phyloP scores from a whole-genome alignment of 2,329 filamentous ascomycete species.

The Pseudopithomyces chartarum region DNA sequence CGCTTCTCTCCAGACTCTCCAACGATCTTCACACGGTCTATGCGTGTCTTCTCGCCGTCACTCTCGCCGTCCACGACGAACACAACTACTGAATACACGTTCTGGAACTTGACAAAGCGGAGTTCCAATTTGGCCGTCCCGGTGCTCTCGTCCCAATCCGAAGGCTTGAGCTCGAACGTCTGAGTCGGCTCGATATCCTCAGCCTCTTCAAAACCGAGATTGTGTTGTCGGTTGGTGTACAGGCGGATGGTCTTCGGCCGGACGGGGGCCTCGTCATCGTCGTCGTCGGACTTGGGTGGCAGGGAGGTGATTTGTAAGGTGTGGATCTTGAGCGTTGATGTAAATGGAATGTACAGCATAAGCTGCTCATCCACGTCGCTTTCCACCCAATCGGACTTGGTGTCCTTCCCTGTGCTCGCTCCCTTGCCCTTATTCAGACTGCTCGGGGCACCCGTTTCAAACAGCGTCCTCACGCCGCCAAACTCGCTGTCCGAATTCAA shows the following conservation, averaged over 20 bases:
- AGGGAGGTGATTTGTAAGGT: constrained; percentile 84
- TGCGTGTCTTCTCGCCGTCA: constrained; percentile 80
- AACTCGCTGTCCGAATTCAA: constrained; percentile 83
- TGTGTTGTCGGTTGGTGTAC: constrained; percentile 86
- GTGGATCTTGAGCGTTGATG: constrained; percentile 86
- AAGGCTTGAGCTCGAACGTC: constrained; percentile 71
- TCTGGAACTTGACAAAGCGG: constrained; percentile 97
- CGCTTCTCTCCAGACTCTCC: constrained; percentile 91
- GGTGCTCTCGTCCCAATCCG: constrained; percentile 71
- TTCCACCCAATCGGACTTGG: constrained; percentile 81
- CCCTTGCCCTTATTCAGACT: constrained; percentile 57
- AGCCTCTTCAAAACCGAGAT: constrained; percentile 93
- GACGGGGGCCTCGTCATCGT: constrained; percentile 74
- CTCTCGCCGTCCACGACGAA: constrained; percentile 86
- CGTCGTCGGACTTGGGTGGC: constrained; percentile 56
- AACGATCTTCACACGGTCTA: constrained; percentile 79
- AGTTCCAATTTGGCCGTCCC: constrained; percentile 62
- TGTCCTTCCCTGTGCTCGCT: constrained; percentile 57
- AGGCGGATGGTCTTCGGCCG: constrained; percentile 83
- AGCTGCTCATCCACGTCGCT: constrained; percentile 97
- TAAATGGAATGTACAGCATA: constrained; percentile 90
- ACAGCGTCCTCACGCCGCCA: constrained; percentile 74
- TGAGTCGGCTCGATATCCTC: constrained; percentile 85
- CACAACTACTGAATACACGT: constrained; percentile 81
- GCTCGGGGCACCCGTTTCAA: constrained; percentile 71